phyloP scores from a whole-genome alignment of 768 basidiomycete genomes.

The Russula sp. region DNA sequence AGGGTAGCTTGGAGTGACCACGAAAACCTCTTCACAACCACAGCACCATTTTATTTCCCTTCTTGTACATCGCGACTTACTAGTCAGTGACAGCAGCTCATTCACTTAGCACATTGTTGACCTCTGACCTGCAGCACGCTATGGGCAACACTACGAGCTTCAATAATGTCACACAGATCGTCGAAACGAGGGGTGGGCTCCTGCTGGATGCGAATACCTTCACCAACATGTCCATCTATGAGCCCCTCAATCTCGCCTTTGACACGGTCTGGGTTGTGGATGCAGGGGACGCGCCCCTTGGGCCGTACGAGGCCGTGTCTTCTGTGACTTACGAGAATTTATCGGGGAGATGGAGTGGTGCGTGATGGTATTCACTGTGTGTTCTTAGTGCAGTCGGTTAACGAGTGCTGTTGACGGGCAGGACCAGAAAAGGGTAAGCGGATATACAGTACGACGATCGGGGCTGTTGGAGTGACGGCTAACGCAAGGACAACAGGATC shows the following conservation, averaged over 20 bases:
- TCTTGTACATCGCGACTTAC: neutral
- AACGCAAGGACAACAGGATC: slow-evolving; percentile 2
- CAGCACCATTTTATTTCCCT: neutral
- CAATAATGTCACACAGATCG: slow-evolving; percentile 3
- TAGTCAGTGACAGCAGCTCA: neutral
- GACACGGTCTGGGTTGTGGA: slow-evolving; percentile 10
- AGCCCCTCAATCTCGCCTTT: slow-evolving; percentile 5
- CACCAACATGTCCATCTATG: neutral
- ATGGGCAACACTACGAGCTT: slow-evolving; percentile 15
- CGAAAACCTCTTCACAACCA: neutral
- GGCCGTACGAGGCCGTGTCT: slow-evolving; percentile 5
- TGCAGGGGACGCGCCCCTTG: neutral
- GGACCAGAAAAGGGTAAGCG: slow-evolving; percentile 15
- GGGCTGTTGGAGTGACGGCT: neutral
- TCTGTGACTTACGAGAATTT: slow-evolving; percentile 7
- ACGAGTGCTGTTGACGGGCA: neutral
- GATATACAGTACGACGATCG: neutral
- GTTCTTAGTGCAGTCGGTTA: neutral
- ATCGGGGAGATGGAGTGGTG: slow-evolving; percentile 14
- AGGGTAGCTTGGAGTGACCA: neutral
- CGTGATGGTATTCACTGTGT: neutral
- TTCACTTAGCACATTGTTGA: neutral
- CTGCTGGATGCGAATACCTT: slow-evolving; percentile 13
- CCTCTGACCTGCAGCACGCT: neutral
- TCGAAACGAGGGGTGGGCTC: slow-evolving; percentile 10